Evolutionary conservation across 1,284 basidiomycete species (phyloP).

Genomic region (Leccinum brunneo-olivaceum): DNA sequence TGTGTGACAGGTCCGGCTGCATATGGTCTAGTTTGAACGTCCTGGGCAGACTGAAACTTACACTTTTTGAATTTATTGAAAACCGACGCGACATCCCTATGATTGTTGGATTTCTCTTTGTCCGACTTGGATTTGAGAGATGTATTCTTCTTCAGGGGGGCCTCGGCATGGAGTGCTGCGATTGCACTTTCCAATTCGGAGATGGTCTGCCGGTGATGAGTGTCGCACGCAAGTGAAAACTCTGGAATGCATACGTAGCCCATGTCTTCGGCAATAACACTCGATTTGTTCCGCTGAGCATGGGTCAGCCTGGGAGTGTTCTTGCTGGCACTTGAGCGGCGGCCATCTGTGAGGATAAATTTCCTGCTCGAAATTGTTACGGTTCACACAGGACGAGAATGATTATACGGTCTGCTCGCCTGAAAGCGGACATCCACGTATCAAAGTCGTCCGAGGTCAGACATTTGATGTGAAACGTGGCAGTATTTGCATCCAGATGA

Average conservation of each 20-base stretch:
- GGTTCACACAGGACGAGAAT: conserved; percentile 8
- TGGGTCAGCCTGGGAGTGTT: conserved; percentile 33
- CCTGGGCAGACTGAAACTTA: conserved; percentile 23
- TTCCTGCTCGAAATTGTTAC: conserved; percentile 35
- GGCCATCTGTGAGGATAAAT: conserved; percentile 48
- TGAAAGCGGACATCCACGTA: conserved; percentile 66
- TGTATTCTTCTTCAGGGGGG: conserved; percentile 29
- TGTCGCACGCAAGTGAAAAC: conserved; percentile 6
- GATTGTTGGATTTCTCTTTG: conserved; percentile 40
- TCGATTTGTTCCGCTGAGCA: conserved; percentile 41
- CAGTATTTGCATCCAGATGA: conserved; percentile 68
- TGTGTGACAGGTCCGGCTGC: conserved; percentile 17
- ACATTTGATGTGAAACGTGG: conserved; percentile 77
- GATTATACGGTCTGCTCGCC: conserved; percentile 35
- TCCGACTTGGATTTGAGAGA: conserved; percentile 37
- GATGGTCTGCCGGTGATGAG: conserved; percentile 32
- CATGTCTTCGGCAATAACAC: conserved; percentile 55
- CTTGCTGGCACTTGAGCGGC: conserved; percentile 43
- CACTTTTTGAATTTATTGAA: conserved; percentile 57
- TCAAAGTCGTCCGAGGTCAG: conserved; percentile 64
- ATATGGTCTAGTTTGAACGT: neutral
- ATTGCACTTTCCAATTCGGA: conserved; percentile 39
- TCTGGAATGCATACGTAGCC: conserved; percentile 38
- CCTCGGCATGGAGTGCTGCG: conserved; percentile 27
- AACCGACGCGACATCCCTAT: conserved; percentile 32